Base-by-base conservation (phyloP, 306 rosid species). In the Trifolium dubium region DNA sequence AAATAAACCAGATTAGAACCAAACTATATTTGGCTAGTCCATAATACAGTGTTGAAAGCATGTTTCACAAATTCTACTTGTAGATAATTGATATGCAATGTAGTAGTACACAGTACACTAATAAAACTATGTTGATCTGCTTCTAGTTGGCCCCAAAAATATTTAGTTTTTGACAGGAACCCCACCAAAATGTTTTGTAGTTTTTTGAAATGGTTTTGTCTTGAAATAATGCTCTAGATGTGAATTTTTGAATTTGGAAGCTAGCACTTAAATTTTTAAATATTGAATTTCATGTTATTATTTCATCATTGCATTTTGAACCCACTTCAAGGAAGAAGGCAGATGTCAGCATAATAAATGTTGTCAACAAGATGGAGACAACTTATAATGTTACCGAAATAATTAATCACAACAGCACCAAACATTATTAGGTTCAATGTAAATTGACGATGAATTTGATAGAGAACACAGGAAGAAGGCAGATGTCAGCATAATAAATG, bases 261-360 rank as follows among this genome's bases (percentile, higher is more conserved):
- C 4, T 9, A 2, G 14, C 11, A 44, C 14, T 12, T 51, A 17
- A 17, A 51, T 28, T 23, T 56, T 56, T 10, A 56, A 55, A 23
- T 55, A 9, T 29, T 5, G 63, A 56, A 56, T 56, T 28, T 50
- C 1, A 15, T 56, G 5, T 58, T 30, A 56, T 5, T 28, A 28
- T 29, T 58, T 58, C 37, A 58, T 58, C 5, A 28, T 58, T 58
- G 34, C 29, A 29, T 10, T 28, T 29, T 58, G 37, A 58, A 58
- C 17, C 9, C 0, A 29, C 3, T 10, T 58, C 35, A 2, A 44
- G 15, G 5, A 54, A 19, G 30, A 19, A 54, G 60, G 12, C n/a
- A 58, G 2, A 29, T 28, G 34, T 58, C 34, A 58, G 56, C 28
- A 50, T 50, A 58, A 58, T 58, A 58, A 58, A 58, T 58, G 64